Evolutionary conservation across 2,329 filamentous ascomycete species (phyloP).

Genomic region (Tetracladium maxilliforme): DNA sequence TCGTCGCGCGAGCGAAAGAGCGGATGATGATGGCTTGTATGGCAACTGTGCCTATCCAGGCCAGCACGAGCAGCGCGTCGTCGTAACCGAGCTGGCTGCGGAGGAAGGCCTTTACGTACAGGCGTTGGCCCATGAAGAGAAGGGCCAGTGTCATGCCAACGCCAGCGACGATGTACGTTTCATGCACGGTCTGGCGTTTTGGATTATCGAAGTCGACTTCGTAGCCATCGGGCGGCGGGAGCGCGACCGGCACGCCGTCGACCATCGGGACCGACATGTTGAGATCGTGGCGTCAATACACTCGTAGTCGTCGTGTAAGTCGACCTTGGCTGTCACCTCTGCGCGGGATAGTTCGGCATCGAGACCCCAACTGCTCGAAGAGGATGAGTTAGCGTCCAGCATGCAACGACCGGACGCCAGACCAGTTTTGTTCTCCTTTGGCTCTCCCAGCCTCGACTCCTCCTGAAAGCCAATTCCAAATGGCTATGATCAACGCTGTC

Average conservation of each 20-base stretch:
- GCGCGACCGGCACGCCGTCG: slow-evolving; percentile 4
- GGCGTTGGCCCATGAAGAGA: slow-evolving; percentile 11
- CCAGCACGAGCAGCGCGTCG: slow-evolving; percentile 11
- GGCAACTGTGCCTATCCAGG: not conserved
- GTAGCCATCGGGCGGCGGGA: slow-evolving; percentile 13
- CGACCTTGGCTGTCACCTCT: too few species aligned
- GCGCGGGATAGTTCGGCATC: too few species aligned
- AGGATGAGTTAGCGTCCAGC: too few species aligned
- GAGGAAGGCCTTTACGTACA: slow-evolving; percentile 12
- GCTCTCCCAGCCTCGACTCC: too few species aligned
- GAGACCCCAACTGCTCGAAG: too few species aligned
- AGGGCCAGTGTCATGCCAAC: slow-evolving; percentile 9
- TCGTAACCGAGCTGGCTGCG: slow-evolving; percentile 11
- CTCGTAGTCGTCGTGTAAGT: too few species aligned
- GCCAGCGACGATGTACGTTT: slow-evolving; percentile 9
- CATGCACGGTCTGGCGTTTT: slow-evolving; percentile 5
- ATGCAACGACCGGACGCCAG: too few species aligned
- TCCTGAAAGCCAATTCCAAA: too few species aligned
- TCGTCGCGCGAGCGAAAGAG: slow-evolving; percentile 3
- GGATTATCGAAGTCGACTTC: slow-evolving; percentile 14
- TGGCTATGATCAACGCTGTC: too few species aligned
- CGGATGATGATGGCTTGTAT: not conserved
- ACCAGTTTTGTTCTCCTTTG: too few species aligned
- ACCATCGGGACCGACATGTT: too few species aligned
- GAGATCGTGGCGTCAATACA: too few species aligned